Percentiles rank a stretch among this genome's conserved stretches.
These are phyloP conservation scores for Boletus pseudopeckii DNA, from an alignment of 768 basidiomycete genomes.

Conservation along the genomic window DNA sequence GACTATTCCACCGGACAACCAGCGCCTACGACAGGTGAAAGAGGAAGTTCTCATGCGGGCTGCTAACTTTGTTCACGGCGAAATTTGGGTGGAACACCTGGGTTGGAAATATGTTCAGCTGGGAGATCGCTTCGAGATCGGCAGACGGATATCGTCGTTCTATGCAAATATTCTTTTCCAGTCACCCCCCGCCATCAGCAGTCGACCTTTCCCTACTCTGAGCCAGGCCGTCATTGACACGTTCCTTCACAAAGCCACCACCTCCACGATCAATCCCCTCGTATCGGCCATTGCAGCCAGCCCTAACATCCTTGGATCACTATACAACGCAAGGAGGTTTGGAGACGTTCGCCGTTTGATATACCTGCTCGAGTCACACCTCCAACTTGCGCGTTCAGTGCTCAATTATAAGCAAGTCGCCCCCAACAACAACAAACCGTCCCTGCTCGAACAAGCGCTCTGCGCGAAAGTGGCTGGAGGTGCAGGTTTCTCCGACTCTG, in stretches of 20 bases:
- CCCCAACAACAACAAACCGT: conserved; percentile 42
- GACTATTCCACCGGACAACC: conserved; percentile 49
- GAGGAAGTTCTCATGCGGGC: conserved; percentile 82
- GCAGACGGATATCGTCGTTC: conserved; percentile 58
- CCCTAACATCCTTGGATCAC: conserved; percentile 50
- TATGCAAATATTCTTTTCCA: conserved; percentile 67
- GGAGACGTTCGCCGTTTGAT: conserved; percentile 69
- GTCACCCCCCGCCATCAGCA: conserved; percentile 50
- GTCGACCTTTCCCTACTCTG: conserved; percentile 57
- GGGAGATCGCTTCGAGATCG: conserved; percentile 82
- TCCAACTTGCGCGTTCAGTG: conserved; percentile 58
- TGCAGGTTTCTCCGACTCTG: conserved; percentile 41
- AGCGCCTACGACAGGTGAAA: conserved; percentile 67
- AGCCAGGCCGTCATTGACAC: conserved; percentile 66
- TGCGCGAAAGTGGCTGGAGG: conserved; percentile 59
- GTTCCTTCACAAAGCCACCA: conserved; percentile 70
- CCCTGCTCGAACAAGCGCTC: conserved; percentile 72
- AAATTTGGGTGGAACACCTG: conserved; percentile 84
- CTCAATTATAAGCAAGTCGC: conserved; percentile 62
- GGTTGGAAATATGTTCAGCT: conserved; percentile 85
- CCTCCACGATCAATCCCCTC: conserved; percentile 78
- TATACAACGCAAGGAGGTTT: conserved; percentile 61
- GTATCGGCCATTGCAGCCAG: conserved; percentile 67
- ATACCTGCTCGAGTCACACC: conserved; percentile 63
- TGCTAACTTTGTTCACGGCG: conserved; percentile 72